Evolutionary conservation across 805 yeast genomes (phyloP).

Genomic region (Metschnikowia cubensis): DNA sequence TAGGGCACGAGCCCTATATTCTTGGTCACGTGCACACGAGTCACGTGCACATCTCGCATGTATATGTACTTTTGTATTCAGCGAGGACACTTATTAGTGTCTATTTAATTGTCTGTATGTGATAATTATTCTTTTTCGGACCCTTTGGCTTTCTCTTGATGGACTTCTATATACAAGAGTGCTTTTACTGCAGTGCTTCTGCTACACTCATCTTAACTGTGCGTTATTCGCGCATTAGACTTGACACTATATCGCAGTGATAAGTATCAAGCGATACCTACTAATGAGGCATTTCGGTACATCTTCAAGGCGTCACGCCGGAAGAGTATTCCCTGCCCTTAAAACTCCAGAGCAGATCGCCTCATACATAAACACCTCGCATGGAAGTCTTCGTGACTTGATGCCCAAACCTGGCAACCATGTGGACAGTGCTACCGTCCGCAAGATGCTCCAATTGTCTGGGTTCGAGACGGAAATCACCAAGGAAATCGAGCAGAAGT

Average conservation of each 20-base stretch:
- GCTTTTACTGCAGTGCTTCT: no score
- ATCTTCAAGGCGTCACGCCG: not conserved
- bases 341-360: conserved; percentile 7
- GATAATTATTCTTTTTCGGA: no score
- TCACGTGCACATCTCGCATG: not conserved
- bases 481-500: conserved; percentile 23
- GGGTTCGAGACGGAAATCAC: conserved; percentile 40
- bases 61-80: no score
- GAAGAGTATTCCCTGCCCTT: conserved; percentile 6
- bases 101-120: no score
- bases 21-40: not conserved
- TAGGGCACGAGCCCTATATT: not conserved
- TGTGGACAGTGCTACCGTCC: conserved; percentile 16
- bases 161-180: no score
- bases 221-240: not conserved
- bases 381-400: conserved; percentile 15
- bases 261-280: no score
- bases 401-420: conserved; percentile 15
- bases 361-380: conserved; percentile 8
- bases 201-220: no score
- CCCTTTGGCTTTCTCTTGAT: no score
- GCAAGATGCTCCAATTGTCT: conserved; percentile 42
- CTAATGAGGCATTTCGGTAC: conserved; percentile 6
- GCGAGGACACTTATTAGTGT: no score
- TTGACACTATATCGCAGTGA: not conserved